A percentile compares a stretch with the other conserved stretches of the same genome.
Conservation (phyloP, 306 rosid species). For the Lathyrus tuberosus region DNA sequence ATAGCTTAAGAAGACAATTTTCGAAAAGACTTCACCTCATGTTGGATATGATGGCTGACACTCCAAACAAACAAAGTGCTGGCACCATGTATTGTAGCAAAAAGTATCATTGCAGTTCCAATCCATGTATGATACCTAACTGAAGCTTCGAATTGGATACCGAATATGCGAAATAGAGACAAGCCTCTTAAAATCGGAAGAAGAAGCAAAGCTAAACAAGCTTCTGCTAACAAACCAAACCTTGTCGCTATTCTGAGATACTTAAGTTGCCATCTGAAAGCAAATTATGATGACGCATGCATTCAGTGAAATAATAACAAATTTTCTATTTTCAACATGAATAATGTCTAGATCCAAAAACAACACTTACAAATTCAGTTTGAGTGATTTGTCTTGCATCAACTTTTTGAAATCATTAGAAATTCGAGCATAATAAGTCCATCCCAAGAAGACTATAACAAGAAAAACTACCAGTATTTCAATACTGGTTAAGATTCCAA, state of each 20-base stretch:
- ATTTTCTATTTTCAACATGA: not conserved
- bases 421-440: conserved; percentile 76
- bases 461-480: conserved; percentile 65
- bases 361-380: conserved; percentile 63
- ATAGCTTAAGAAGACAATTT: not conserved
- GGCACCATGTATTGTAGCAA: conserved; percentile 74
- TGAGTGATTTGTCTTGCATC: conserved; percentile 63
- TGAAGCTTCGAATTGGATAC: conserved; percentile 88
- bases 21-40: conserved; percentile 56
- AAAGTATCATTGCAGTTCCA: conserved; percentile 78
- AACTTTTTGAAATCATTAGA: conserved; percentile 72
- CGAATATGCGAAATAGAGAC: conserved; percentile 68
- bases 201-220: conserved; percentile 75
- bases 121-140: conserved; percentile 82
- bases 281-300: conserved; percentile 10
- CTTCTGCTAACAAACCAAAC: conserved; percentile 82
- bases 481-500: conserved; percentile 71
- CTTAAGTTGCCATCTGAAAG: conserved; percentile 90
- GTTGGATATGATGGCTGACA: conserved; percentile 66
- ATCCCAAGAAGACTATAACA: conserved; percentile 63
- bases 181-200: conserved; percentile 79
- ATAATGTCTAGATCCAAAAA: not conserved
- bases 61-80: conserved; percentile 90
- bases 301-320: conserved; percentile 22
- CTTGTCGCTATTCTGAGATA: conserved; percentile 73